These are phyloP conservation scores for Syzygium oleosum DNA, from an alignment of 345 rosid genomes.

Conservation along the genomic window DNA sequence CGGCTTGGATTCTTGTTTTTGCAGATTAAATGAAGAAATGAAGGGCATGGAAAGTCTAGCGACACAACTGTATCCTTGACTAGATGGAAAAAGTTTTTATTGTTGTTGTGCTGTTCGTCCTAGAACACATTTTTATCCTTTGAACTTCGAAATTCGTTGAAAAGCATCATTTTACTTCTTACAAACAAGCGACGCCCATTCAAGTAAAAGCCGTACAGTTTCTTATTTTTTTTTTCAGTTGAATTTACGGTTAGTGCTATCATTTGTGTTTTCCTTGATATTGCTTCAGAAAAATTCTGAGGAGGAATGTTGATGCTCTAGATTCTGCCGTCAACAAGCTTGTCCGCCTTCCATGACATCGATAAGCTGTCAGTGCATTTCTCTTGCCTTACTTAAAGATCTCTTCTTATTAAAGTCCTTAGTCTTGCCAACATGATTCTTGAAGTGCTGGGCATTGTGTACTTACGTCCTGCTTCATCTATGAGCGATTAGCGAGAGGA, in stretches of 20 bases:
- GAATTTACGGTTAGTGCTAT: background rate
- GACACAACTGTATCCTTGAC: conserved; percentile 76
- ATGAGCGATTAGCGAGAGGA: background rate
- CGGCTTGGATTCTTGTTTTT: background rate
- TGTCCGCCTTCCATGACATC: conserved; percentile 41
- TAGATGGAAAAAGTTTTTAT: background rate
- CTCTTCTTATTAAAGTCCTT: background rate
- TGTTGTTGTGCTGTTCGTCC: background rate
- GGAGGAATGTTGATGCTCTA: conserved; percentile 77
- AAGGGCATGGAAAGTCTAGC: conserved; percentile 66
- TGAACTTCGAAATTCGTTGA: background rate
- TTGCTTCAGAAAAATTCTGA: conserved; percentile 49
- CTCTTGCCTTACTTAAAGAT: background rate
- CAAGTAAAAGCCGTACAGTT: background rate
- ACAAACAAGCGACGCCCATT: background rate
- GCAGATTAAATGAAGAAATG: conserved; percentile 91
- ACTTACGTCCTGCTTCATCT: background rate
- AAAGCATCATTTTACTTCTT: background rate
- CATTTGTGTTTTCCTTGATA: conserved; percentile 29
- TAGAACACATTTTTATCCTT: background rate
- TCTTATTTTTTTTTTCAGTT: background rate
- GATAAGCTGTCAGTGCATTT: background rate
- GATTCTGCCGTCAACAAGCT: conserved; percentile 75
- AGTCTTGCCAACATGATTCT: background rate
- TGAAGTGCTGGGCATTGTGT: background rate